Evolutionary conservation across 1,139 yeast species (phyloP), one percentile per base, ranked within the genome.

Genomic region (Pneumocystis canis): DNA sequence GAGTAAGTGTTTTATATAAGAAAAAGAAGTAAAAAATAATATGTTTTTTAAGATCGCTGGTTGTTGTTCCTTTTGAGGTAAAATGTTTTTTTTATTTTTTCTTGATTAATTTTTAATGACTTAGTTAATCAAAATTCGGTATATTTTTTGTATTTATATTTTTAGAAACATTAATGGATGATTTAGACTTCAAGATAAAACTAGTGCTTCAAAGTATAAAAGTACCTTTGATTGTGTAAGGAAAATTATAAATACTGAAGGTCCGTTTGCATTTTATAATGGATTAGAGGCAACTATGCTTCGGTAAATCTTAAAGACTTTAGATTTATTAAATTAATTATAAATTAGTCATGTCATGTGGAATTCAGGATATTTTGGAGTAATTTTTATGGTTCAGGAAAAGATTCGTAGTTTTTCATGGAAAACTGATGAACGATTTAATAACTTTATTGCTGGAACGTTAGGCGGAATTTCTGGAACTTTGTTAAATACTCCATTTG

Each of bases 351-450:
- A 92, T 74, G 82, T 88, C 67, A 78, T 84, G 68, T 92, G 99
- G 99, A 92, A 94, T 75, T 96, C 97, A 60, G 98, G 98, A 66
- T 92, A 94, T 78, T 92, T 92, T 73, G 98, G 99, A 67, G 83
- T 87, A 70, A 92, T 92, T 71, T 87, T 84, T 82, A 95, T 89
- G 77, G 85, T 89, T 65, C 83, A 96, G 75, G 73, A 79, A 7
- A 69, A 87, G 68, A 79, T 94, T 78, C 97, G 97, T 69, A 78
- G 81, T 74, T 89, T 96, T 60, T 81, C 82, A 68, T 80, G 79
- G 66, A 75, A 79, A 64, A 76, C 85, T 58, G 87, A 87, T 72
- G 84, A 89, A 78, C 87, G 95, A 63, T 75, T 84, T 66, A 87
- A 89, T 72, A 97, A 92, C 74, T 79, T 94, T 76, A 78, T 89